phyloP scores from a whole-genome alignment of 2,329 filamentous ascomycete species.

The Meredithiella fracta region DNA sequence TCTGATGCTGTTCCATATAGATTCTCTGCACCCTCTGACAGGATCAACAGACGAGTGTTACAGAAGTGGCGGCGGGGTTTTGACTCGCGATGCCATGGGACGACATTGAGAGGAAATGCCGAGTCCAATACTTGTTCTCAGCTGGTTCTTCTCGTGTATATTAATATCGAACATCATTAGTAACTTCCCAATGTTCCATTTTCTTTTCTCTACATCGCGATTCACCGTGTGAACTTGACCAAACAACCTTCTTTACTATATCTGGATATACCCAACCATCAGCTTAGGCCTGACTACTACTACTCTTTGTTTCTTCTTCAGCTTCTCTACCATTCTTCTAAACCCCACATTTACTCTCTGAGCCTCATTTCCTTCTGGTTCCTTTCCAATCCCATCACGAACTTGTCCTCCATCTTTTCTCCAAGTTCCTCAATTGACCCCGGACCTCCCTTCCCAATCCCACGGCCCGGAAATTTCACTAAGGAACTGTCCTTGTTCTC shows the following conservation, averaged over 20 bases:
- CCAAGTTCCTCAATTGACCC: too few species aligned
- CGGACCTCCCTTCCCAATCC: too few species aligned
- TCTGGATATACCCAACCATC: neutral
- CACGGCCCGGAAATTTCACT: too few species aligned
- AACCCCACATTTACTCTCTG: too few species aligned
- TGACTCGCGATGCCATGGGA: neutral
- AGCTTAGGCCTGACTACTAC: neutral
- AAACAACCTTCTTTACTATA: neutral
- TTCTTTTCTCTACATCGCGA: neutral
- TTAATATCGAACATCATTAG: neutral
- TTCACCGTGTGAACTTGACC: neutral
- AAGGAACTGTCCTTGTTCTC: too few species aligned
- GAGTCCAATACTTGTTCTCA: neutral
- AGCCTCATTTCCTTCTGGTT: too few species aligned
- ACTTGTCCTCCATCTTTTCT: too few species aligned
- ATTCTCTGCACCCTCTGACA: neutral
- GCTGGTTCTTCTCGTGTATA: neutral
- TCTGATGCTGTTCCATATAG: neutral
- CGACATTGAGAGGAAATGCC: neutral
- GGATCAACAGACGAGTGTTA: conserved; percentile 1
- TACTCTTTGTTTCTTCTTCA: neutral
- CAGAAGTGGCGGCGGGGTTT: neutral
- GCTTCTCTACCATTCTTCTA: neutral
- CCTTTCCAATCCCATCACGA: too few species aligned
- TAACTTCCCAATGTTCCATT: neutral